Evolutionary conservation across 805 yeast species (phyloP), one percentile per base, ranked within the genome.

Genomic region (Starmerella geochares): DNA sequence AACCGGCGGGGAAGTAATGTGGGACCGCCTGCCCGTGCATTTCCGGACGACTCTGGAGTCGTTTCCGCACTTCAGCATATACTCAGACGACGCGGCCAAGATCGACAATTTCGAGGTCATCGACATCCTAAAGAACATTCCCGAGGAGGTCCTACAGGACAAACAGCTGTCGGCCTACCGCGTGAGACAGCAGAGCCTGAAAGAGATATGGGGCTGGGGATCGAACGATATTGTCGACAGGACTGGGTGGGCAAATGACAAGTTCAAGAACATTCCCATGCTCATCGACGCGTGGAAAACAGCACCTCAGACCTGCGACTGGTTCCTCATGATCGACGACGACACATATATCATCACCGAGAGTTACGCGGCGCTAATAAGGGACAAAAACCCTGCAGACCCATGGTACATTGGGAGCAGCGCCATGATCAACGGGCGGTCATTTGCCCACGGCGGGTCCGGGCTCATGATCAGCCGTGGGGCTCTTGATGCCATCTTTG

Each of bases 261-360:
- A 44, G 52, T 37, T 54, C 52, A 11, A 32, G 33, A 17, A 23
- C 19, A 10, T 40, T 8, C 44, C 44, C 24, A 27, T 40, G 32
- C 33, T 40, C 13, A 59, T 62, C 62, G 66, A 67, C 37, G 70
- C 68, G 14, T 67, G 58, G 53, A 36, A 44, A 8, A 43, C 48
- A 10, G 54, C 58, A 10, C 65, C 67, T 20, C 36, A 51, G 14
- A 6, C 20, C 21, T 43, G 47, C n/a, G 63, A 65, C 37, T 68
- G 71, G 72, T 66, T 56, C 47, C 50, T 67, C 19, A 55, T 67
- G 47, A 59, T 65, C 46, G 71, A 67, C 50, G 69, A 62, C 21
- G 67, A 65, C 38, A 54, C 66, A 16, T 67, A 56, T 47, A 46
- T 66, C 28, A 49, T 65, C 28, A 50, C 58, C 51, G 63, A 60